phyloP scores from a whole-genome alignment of 83 land plant genomes.

The Diphasiastrum complanatum region DNA sequence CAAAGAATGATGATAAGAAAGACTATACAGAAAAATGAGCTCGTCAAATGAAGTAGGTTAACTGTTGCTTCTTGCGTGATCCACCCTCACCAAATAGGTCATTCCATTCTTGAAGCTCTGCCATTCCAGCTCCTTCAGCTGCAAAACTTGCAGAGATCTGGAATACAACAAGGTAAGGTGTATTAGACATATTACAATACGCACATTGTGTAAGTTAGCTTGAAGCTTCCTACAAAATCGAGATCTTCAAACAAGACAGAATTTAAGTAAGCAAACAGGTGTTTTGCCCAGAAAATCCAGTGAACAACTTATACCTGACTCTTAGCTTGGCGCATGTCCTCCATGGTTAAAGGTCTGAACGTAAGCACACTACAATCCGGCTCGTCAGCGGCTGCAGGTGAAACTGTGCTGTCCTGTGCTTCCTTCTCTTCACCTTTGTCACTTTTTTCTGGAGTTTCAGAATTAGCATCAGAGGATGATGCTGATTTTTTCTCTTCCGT shows the following conservation, averaged over 20 bases:
- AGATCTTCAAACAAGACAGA: neutral
- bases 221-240: neutral
- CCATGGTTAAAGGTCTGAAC: constrained; percentile 69
- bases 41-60: constrained; percentile 76
- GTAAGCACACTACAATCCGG: constrained; percentile 19
- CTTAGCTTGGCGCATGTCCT: constrained; percentile 62
- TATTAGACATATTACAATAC: neutral
- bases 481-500: no score
- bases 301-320: constrained; percentile 40
- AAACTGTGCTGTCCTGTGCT: neutral
- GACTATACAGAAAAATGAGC: no score
- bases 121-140: constrained; percentile 59
- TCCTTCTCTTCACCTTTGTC: constrained; percentile 17
- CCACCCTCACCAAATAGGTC: constrained; percentile 88
- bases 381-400: neutral
- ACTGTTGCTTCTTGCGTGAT: constrained; percentile 69
- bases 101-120: constrained; percentile 80
- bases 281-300: neutral
- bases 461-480: no score
- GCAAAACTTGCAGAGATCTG: constrained; percentile 91
- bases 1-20: no score
- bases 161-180: neutral
- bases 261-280: neutral
- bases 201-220: neutral
- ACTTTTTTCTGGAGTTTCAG: no score